These are phyloP conservation scores for Gloeostereum incarnatum DNA, from an alignment of 768 basidiomycete genomes.

Conservation along the genomic window DNA sequence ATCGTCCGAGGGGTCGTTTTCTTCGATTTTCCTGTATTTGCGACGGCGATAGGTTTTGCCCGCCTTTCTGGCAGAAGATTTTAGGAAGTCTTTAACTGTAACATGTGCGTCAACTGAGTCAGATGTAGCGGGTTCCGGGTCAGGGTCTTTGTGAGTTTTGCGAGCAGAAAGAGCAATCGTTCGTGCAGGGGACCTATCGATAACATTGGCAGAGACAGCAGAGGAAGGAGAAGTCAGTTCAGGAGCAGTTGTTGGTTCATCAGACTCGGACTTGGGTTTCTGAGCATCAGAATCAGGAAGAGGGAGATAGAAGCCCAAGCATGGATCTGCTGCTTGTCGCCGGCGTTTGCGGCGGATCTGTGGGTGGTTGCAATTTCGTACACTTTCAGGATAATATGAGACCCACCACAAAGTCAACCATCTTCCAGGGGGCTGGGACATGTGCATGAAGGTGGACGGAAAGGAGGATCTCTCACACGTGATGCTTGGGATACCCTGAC, in stretches of 20 bases:
- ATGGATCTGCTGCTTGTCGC: conserved; percentile 27
- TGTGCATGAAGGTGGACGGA: too few relatives aligned
- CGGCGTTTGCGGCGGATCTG: conserved; percentile 21
- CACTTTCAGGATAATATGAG: too few relatives aligned
- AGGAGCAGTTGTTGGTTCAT: not conserved
- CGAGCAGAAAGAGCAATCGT: not conserved
- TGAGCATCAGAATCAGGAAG: not conserved
- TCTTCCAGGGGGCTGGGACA: too few relatives aligned
- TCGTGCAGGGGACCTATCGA: not conserved
- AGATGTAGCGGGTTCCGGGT: not conserved
- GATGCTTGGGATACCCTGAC: not conserved
- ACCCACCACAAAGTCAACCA: too few relatives aligned
- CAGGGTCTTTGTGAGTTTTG: not conserved
- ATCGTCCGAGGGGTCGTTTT: not conserved
- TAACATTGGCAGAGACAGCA: not conserved
- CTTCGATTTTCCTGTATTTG: not conserved
- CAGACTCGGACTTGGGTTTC: not conserved
- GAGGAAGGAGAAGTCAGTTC: not conserved
- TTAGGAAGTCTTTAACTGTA: conserved; percentile 21
- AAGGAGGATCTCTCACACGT: too few relatives aligned
- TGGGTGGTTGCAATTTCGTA: too few relatives aligned
- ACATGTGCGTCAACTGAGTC: conserved; percentile 7
- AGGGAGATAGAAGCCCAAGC: conserved; percentile 24
- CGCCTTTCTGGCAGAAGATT: too few relatives aligned
- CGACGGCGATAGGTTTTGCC: not conserved